These are phyloP conservation scores for Sclerotinia minor DNA, from an alignment of 2,329 filamentous ascomycete species.

Conservation along the genomic window DNA sequence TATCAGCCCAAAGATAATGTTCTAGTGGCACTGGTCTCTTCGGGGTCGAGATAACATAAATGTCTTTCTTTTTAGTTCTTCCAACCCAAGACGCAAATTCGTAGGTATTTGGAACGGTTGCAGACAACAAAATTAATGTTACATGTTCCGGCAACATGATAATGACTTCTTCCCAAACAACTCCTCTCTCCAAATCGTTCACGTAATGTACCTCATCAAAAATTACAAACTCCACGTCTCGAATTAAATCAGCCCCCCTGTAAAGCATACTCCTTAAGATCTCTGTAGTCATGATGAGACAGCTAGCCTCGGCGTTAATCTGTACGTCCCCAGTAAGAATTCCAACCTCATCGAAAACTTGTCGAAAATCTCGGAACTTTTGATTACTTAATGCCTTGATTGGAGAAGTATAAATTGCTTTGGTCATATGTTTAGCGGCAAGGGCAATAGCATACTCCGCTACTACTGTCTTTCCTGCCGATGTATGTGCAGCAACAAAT, in stretches of 20 bases:
- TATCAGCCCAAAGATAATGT: conserved; percentile 94
- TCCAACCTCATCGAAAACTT: conserved; percentile 90
- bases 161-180: conserved; percentile 99
- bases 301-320: conserved; percentile 95
- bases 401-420: conserved; percentile 97
- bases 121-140: conserved; percentile 89
- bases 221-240: conserved; percentile 97
- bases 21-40: conserved; percentile 94
- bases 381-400: conserved; percentile 99
- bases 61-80: conserved; percentile 96
- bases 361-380: conserved; percentile 93
- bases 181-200: conserved; percentile 91
- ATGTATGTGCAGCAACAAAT: conserved; percentile 96
- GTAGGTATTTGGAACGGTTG: conserved; percentile 94
- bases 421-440: conserved; percentile 98
- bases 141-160: conserved; percentile 99
- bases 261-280: conserved; percentile 98
- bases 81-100: conserved; percentile 99
- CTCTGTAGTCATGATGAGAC: conserved; percentile 98
- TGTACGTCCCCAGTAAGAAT: conserved; percentile 97
- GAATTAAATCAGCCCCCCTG: conserved; percentile 88
- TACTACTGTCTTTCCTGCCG: conserved; percentile 96
- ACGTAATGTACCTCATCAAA: conserved; percentile 99
- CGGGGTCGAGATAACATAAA: conserved; percentile 96
- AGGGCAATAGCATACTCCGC: conserved; percentile 97